Percentiles rank a stretch among this genome's conserved stretches.
Evolutionary conservation across 441 rosid species (phyloP).

Genomic region (Kokia cookei): DNA sequence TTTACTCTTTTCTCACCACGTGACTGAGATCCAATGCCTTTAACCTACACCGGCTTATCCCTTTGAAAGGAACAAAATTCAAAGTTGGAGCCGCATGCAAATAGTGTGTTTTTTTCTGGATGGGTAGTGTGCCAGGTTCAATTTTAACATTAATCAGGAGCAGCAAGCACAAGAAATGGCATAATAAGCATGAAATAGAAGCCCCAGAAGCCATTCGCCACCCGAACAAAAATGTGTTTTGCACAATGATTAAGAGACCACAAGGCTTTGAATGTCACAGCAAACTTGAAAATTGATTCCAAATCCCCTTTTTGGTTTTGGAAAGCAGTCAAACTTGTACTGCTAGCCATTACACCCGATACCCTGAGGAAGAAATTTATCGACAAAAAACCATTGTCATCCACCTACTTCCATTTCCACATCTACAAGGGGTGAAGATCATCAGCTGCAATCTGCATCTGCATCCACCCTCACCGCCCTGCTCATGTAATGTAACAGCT

Average conservation of each 20-base stretch:
- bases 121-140: neutral
- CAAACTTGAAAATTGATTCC: no score
- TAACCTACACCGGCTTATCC: neutral
- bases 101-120: no score
- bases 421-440: neutral
- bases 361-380: no score
- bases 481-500: neutral
- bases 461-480: neutral
- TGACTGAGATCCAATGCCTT: no score
- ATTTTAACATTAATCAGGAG: neutral
- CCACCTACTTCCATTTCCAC: no score
- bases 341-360: neutral
- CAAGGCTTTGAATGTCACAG: neutral
- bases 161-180: no score
- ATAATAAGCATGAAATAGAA: neutral
- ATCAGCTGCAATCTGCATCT: neutral
- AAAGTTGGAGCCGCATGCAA: neutral
- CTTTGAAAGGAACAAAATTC: neutral
- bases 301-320: neutral
- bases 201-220: neutral
- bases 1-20: no score
- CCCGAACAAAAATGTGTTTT: neutral
- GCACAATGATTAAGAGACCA: neutral
- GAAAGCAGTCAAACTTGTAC: neutral
- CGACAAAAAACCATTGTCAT: no score